phyloP scores from a whole-genome alignment of 116 monocot species.

The Zostera marina region DNA sequence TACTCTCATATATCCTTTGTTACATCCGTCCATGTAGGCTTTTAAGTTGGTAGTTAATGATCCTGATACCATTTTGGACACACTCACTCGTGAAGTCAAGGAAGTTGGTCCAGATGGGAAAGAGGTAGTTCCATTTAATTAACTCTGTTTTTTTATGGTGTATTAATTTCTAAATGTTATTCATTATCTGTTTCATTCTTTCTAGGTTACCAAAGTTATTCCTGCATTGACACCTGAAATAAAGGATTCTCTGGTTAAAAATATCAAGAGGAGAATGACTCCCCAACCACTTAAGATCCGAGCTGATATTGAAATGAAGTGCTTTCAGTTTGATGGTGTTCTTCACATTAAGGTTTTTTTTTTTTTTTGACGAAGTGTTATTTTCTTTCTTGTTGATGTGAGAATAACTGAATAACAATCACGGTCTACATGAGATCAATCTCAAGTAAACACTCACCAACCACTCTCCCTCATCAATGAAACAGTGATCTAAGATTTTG shows the following conservation, averaged over 20 bases:
- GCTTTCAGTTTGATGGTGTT: conserved; percentile 97
- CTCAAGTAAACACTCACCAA: too few relatives aligned
- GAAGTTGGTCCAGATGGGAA: conserved; percentile 74
- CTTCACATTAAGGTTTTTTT: conserved; percentile 82
- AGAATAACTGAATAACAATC: too few relatives aligned
- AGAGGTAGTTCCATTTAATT: conserved; percentile 27
- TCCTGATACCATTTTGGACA: conserved; percentile 64
- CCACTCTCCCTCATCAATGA: too few relatives aligned
- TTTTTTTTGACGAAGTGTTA: neutral
- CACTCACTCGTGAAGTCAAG: conserved; percentile 60
- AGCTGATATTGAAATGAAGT: conserved; percentile 92
- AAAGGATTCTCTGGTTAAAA: conserved; percentile 81
- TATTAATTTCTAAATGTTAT: neutral
- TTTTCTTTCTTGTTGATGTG: too few relatives aligned
- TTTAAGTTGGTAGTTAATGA: conserved; percentile 80
- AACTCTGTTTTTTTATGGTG: neutral
- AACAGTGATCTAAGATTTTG: too few relatives aligned
- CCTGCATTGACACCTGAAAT: conserved; percentile 66
- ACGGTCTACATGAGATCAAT: too few relatives aligned
- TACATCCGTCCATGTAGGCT: conserved; percentile 19
- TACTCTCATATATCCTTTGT: neutral
- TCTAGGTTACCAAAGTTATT: conserved; percentile 61
- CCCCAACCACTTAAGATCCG: conserved; percentile 93
- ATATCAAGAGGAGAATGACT: conserved; percentile 95
- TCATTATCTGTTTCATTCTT: neutral